A percentile compares a stretch with the other conserved stretches of the same genome.
phyloP scores from a whole-genome alignment of 257 asterid genomes.

The Salvia splendens region DNA sequence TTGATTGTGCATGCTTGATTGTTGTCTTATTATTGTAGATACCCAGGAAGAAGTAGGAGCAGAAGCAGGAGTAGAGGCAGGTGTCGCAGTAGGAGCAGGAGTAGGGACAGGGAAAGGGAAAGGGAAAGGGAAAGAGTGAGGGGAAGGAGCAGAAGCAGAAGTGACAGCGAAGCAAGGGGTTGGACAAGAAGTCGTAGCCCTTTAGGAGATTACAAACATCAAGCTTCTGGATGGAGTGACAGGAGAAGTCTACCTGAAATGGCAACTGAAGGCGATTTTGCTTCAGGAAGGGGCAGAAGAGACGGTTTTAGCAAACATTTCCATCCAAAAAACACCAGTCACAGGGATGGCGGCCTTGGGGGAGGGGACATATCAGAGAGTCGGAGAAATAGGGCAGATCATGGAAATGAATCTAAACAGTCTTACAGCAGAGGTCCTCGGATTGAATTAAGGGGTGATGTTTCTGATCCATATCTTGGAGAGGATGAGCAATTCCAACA shows the following conservation, averaged over 20 bases:
- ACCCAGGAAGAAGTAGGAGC: constrained; percentile 61
- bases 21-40: constrained; percentile 40
- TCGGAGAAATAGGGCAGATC: constrained; percentile 48
- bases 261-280: constrained; percentile 59
- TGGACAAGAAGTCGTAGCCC: constrained; percentile 65
- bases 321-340: constrained; percentile 49
- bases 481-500: constrained; percentile 51
- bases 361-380: constrained; percentile 44
- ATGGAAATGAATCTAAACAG: constrained; percentile 43
- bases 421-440: constrained; percentile 48
- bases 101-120: constrained; percentile 40
- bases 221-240: constrained; percentile 60
- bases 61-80: constrained; percentile 65
- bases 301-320: constrained; percentile 70
- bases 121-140: constrained; percentile 44
- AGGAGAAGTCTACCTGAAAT: constrained; percentile 47
- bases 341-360: constrained; percentile 36
- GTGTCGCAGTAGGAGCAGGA: constrained; percentile 51
- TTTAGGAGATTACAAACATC: constrained; percentile 46
- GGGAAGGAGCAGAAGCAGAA: constrained; percentile 50
- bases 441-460: constrained; percentile 47
- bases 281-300: constrained; percentile 63
- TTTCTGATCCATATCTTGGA: constrained; percentile 45
- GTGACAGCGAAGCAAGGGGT: constrained; percentile 47
- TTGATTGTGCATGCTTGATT: constrained; percentile 7